These are phyloP conservation scores for Penicillium sp. DNA, from an alignment of 2,329 filamentous ascomycete genomes.

Conservation along the genomic window DNA sequence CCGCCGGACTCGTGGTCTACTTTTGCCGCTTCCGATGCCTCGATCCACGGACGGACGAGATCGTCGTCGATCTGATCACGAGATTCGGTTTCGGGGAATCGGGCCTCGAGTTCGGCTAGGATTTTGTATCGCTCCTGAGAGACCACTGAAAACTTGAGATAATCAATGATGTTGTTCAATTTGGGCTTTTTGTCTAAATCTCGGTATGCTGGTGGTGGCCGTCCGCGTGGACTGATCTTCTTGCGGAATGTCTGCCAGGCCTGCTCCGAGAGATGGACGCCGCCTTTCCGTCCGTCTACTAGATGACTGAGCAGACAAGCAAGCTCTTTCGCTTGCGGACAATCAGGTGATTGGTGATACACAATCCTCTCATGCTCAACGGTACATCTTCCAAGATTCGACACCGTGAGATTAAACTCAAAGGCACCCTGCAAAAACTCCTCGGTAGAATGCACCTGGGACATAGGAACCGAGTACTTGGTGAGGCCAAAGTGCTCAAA, in stretches of 20 bases:
- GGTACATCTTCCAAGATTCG: slow-evolving; percentile 60
- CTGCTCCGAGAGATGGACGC: slow-evolving; percentile 49
- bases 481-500: slow-evolving; percentile 56
- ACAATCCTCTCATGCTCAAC: slow-evolving; percentile 56
- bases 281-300: slow-evolving; percentile 54
- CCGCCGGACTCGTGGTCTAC: slow-evolving; percentile 20
- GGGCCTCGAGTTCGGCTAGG: slow-evolving; percentile 39
- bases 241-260: slow-evolving; percentile 47
- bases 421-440: slow-evolving; percentile 54
- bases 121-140: slow-evolving; percentile 37
- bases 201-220: slow-evolving; percentile 48
- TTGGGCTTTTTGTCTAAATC: slow-evolving; percentile 32
- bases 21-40: slow-evolving; percentile 32
- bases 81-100: slow-evolving; percentile 33
- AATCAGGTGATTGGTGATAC: slow-evolving; percentile 58
- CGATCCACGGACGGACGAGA: slow-evolving; percentile 42
- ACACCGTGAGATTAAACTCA: slow-evolving; percentile 54
- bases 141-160: slow-evolving; percentile 52
- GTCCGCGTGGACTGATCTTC: slow-evolving; percentile 38
- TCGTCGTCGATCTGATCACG: slow-evolving; percentile 40
- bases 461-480: slow-evolving; percentile 51
- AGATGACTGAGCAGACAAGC: slow-evolving; percentile 52
- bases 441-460: slow-evolving; percentile 45
- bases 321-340: slow-evolving; percentile 43
- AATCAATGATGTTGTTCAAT: slow-evolving; percentile 51